phyloP scores from a whole-genome alignment of 371 early-diverging fungal species.

The Rhizopus stolonifer region DNA sequence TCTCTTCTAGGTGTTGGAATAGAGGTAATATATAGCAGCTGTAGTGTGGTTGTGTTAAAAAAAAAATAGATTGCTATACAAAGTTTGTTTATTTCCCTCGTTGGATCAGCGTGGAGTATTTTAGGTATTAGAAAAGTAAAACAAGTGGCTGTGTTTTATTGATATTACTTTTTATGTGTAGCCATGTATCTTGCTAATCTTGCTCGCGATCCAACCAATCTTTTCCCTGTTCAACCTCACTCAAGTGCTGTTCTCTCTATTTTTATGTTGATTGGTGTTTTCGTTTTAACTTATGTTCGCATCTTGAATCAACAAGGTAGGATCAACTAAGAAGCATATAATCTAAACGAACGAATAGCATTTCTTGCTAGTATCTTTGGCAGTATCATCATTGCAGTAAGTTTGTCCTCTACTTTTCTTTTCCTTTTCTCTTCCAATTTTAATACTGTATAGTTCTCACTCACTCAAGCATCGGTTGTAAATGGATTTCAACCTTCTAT shows the following conservation, averaged over 20 bases:
- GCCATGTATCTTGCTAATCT: slow-evolving; percentile 39
- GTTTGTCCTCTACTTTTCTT: background rate
- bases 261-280: slow-evolving; percentile 38
- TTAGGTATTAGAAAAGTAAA: no score
- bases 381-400: slow-evolving; percentile 37
- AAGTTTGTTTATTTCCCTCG: slow-evolving; percentile 16
- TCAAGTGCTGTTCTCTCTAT: slow-evolving; percentile 37
- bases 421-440: background rate
- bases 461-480: slow-evolving; percentile 31
- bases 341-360: no score
- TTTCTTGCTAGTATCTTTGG: slow-evolving; percentile 40
- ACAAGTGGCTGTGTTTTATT: no score
- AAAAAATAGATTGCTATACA: slow-evolving; percentile 14
- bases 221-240: slow-evolving; percentile 32
- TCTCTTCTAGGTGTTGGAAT: slow-evolving; percentile 20
- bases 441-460: slow-evolving; percentile 25
- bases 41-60: background rate
- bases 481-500: slow-evolving; percentile 25
- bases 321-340: background rate
- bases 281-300: slow-evolving; percentile 35
- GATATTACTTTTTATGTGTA: no score
- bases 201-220: slow-evolving; percentile 29
- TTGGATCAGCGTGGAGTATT: slow-evolving; percentile 25
- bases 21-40: slow-evolving; percentile 17
- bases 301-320: slow-evolving; percentile 38